Evolutionary conservation across 257 asterid genomes (phyloP).

Genomic region (Jaltomata sinuosa): DNA sequence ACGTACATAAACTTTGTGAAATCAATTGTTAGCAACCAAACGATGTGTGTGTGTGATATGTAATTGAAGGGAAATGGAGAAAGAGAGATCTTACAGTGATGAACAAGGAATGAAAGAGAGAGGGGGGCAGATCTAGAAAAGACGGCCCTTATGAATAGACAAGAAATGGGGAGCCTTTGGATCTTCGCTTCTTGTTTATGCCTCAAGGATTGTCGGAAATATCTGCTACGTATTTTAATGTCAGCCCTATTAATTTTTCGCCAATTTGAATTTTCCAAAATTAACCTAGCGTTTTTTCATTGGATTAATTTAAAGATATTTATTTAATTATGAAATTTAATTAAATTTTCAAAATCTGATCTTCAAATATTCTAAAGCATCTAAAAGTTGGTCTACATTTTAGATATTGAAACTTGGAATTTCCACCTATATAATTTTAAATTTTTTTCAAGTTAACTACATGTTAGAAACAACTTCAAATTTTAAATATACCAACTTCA

Average conservation of each 20-base stretch:
- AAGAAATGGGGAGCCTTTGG: not conserved
- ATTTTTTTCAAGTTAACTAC: no score
- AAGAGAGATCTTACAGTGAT: conserved; percentile 6
- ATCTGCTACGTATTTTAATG: not conserved
- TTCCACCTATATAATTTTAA: no score
- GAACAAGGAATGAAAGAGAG: not conserved
- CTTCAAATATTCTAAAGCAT: no score
- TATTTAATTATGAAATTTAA: no score
- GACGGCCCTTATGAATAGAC: conserved; percentile 17
- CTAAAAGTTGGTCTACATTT: no score
- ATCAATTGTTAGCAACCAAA: not conserved
- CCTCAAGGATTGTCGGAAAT: not conserved
- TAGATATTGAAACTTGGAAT: no score
- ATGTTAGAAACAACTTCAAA: no score
- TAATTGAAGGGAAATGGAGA: not conserved
- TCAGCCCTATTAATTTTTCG: not conserved
- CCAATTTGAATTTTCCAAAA: not conserved
- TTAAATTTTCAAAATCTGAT: no score
- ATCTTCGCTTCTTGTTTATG: not conserved
- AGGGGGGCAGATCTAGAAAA: conserved; percentile 21
- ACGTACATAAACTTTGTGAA: not conserved
- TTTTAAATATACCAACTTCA: no score
- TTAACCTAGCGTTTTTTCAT: no score
- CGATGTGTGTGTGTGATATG: not conserved
- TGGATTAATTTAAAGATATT: no score